Evolutionary conservation across 148 eudicot species (phyloP), one percentile per base, ranked within the genome.

Genomic region (Cornus controversa): DNA sequence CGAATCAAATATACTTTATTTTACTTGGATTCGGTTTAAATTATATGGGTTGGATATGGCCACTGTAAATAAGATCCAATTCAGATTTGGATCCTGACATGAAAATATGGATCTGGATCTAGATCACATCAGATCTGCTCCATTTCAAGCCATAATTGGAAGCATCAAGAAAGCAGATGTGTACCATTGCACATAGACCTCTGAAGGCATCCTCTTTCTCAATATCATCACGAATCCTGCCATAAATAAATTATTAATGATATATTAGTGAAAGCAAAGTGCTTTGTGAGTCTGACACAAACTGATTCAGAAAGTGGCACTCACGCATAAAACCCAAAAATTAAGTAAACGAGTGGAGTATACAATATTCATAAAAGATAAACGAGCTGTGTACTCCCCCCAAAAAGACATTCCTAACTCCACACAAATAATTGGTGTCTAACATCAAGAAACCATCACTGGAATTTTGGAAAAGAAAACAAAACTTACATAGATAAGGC

Each of bases 161-260:
- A 67, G 3, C 26, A 75, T 24, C 8, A 31, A 75, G 37, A 66
- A 74, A n/a, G 47, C 18, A 79, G 68, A 47, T 66, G 50, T 81
- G 78, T 74, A 96, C 99, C 94, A 93, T 75, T n/a, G 99, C 97
- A 78, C 98, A 96, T 89, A 96, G 86, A 82, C 99, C 99, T 75
- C 97, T 92, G 85, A 96, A 96, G 37, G 99, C 99, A 71, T 96
- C 99, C 86, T 96, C 99, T 82, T 96, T 96, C 82, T 96, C 99
- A 28, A 93, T 79, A 79, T 93, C 99, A 80, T 96, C 99, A 22
- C 99, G 98, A 70, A 96, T 93, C 94, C 99, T 96, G 90, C 79
- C 83, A 89, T 31, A 81, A 79, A 58, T 69, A 29, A 34, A 20
- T 20, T 20, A 2, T 28, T 5, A 15, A 62, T 80, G 68, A 75